Percentiles rank a stretch among this genome's conserved stretches.
Evolutionary conservation across 2,329 filamentous ascomycete species (phyloP).

Genomic region (Penicillium brevicompactum): DNA sequence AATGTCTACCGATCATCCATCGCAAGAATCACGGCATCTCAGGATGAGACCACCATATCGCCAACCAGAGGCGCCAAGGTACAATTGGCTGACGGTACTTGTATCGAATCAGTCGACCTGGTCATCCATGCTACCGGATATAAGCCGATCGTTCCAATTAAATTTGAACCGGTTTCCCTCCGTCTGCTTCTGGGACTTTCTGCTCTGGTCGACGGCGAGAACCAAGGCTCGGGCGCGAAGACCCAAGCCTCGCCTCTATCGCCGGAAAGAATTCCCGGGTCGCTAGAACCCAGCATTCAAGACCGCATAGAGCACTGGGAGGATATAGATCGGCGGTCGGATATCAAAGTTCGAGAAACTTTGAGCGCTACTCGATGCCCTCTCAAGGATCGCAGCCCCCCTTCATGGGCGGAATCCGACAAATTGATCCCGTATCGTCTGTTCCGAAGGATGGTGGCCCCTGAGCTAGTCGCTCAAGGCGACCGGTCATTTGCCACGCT

Average conservation of each 20-base stretch:
- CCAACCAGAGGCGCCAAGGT: background rate
- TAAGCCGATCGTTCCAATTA: constrained; percentile 22
- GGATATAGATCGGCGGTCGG: constrained; percentile 7
- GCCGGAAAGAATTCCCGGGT: background rate
- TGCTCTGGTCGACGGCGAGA: background rate
- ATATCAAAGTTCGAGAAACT: constrained; percentile 6
- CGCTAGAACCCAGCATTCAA: background rate
- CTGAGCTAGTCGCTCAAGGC: constrained; percentile 21
- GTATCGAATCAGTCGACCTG: constrained; percentile 20
- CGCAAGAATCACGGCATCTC: background rate
- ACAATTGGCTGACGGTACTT: constrained; percentile 8
- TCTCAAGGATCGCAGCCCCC: background rate
- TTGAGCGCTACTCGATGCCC: constrained; percentile 6
- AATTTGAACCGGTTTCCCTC: constrained; percentile 17
- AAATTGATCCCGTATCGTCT: constrained; percentile 19
- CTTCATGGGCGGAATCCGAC: constrained; percentile 1
- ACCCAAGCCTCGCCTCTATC: background rate
- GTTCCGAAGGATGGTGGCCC: constrained; percentile 28
- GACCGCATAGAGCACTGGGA: constrained; percentile 13
- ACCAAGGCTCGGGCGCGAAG: background rate
- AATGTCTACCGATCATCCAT: constrained; percentile 25
- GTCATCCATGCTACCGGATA: constrained; percentile 28
- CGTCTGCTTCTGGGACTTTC: constrained; percentile 19
- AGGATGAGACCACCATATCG: background rate
- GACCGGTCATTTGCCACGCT: constrained; percentile 25